These are phyloP conservation scores for Ophiocordyceps unilateralis DNA, from an alignment of 2,329 filamentous ascomycete genomes.

Conservation along the genomic window DNA sequence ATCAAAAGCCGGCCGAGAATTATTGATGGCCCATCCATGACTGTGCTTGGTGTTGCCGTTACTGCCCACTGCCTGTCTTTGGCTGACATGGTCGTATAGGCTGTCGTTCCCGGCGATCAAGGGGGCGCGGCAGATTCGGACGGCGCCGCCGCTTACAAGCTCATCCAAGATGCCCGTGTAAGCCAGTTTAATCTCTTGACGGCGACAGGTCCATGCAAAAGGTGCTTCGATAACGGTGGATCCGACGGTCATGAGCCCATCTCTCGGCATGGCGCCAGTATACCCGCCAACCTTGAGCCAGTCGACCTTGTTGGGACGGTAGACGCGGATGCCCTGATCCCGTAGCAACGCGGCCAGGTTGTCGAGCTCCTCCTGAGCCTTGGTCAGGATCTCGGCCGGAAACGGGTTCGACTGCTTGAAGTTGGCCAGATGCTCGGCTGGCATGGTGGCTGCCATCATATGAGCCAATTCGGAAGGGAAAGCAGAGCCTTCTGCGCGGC, in stretches of 20 bases:
- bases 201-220: constrained; percentile 1
- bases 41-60: neutral
- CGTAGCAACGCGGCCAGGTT: neutral
- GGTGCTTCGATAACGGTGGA: neutral
- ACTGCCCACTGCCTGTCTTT: neutral
- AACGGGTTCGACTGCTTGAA: neutral
- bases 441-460: constrained; percentile 2
- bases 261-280: constrained; percentile 1
- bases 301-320: constrained; percentile 1
- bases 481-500: constrained; percentile 1
- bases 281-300: constrained; percentile 1
- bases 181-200: neutral
- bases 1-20: constrained; percentile 2
- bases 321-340: neutral
- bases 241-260: neutral
- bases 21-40: constrained; percentile 1
- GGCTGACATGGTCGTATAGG: neutral
- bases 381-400: neutral
- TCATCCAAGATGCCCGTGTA: neutral
- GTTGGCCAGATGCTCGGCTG: neutral
- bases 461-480: constrained; percentile 1
- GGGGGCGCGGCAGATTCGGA: neutral
- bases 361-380: constrained; percentile 1
- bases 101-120: neutral
- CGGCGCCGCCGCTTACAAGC: neutral